phyloP scores from a whole-genome alignment of 2,329 filamentous ascomycete genomes.

The Colletotrichum euphorbiae region DNA sequence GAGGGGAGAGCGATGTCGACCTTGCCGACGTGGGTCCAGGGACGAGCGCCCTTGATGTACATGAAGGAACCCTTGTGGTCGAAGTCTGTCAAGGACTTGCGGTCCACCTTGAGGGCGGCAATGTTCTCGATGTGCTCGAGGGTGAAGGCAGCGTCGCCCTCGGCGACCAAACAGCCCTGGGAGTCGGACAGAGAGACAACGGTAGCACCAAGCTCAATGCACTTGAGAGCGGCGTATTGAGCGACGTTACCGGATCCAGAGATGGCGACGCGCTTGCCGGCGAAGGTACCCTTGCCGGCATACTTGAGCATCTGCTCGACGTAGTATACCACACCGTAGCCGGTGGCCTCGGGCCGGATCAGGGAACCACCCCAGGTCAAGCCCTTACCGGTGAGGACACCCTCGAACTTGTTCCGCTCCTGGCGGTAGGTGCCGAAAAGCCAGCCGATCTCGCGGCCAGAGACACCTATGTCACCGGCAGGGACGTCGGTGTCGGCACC shows the following conservation, averaged over 20 bases:
- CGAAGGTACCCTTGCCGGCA: constrained; percentile 86
- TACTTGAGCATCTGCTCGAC: constrained; percentile 95
- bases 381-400: constrained; percentile 96
- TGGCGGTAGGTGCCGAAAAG: constrained; percentile 95
- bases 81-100: constrained; percentile 83
- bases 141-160: constrained; percentile 77
- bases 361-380: constrained; percentile 90
- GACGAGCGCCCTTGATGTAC: constrained; percentile 88
- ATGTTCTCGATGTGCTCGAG: constrained; percentile 84
- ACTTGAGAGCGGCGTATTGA: constrained; percentile 96
- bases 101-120: constrained; percentile 86
- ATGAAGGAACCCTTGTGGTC: constrained; percentile 76
- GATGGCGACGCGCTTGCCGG: constrained; percentile 93
- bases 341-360: constrained; percentile 96
- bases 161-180: constrained; percentile 84
- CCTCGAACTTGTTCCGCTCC: constrained; percentile 91
- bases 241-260: constrained; percentile 98
- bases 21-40: constrained; percentile 90
- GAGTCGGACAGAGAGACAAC: constrained; percentile 95
- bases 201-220: constrained; percentile 92
- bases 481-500: constrained; percentile 96
- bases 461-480: constrained; percentile 96
- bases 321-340: constrained; percentile 97
- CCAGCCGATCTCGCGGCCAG: constrained; percentile 91
- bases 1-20: constrained; percentile 93